Evolutionary conservation across 2,329 filamentous ascomycete genomes (phyloP), one percentile per base, ranked within the genome.

Genomic region (Ascochyta pisi): DNA sequence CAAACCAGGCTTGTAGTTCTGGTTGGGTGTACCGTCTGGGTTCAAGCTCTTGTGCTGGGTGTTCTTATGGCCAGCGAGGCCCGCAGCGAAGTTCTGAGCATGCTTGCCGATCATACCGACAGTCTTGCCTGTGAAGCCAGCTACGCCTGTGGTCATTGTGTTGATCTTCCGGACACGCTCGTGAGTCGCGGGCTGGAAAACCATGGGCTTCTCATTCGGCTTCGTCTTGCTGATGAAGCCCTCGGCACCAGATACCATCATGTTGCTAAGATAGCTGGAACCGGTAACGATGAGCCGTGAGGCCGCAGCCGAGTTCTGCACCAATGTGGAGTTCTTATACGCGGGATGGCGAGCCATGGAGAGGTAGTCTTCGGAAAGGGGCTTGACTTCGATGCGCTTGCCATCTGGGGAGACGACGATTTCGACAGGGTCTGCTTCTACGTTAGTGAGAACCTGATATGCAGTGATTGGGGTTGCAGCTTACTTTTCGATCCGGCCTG

Each of bases 251-350:
- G 79, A 86, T 59, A 90, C 86, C 69, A 99, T 80, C 49, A 89
- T 86, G 71, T 90, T 92, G 65, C 91, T 87, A 42, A 98, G 81
- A 64, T 90, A 88, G 61, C 87, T 86, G 23, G 92, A 94, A 7
- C 90, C 90, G 0, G 94, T 96, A 37, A 99, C 91, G 62, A 99
- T 92, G 16, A 99, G 83, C 5, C 93, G 90, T 2, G 95, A 98
- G 1, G 94, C 95, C 19, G 89, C 90, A 6, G 89, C 89, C 2
- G 95, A 94, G 64, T 91, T 91, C 57, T 91, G 89, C 13, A 99
- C 94, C 19, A 99, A 81, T 16, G 88, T 86, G 0, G 91, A 96
- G 72, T 91, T 89, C 69, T 90, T 87, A 78, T 97, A 99, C n/a
- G 92, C 90, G 0, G 95, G 95, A 69, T 98, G 93, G 68, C 90